Evolutionary conservation across 768 basidiomycete genomes (phyloP), one percentile per base, ranked within the genome.

Genomic region (Omphalotus guepiniiformis): DNA sequence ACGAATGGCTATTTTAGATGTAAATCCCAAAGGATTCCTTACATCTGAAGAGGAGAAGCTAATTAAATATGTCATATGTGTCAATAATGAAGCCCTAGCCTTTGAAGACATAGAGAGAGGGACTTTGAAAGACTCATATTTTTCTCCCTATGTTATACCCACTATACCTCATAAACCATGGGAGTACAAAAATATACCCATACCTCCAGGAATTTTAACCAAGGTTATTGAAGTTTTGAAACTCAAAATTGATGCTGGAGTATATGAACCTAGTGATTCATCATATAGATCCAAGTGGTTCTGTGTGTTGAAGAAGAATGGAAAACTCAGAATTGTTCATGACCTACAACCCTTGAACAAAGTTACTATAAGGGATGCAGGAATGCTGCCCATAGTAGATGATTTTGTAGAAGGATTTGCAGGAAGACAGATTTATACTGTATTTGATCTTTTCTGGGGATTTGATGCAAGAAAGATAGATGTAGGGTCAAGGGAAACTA

Each of bases 11-110:
- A 23, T 1, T 0, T 53, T 65, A 50, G 35, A 57, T 3, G 48
- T 62, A 2, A 66, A 68, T 48, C 11, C 46, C 0, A 51, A 63
- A 18, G 51, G 49, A 0, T 73, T 72, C 47, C 56, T 74, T 0
- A 60, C 52, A 54, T 58, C 58, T 0, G 64, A 71, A 39, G 71
- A 75, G 51, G 56, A 63, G 13, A 62, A 62, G 16, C 50, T 72
- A 1, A 50, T 65, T 0, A 54, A 66, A 15, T 55, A 67, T 3
- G 39, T 73, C 3, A 46, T 73, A 8, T 42, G 25, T 3, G 29
- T 58, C 0, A 65, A 73, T n/a, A 58, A 72, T 32, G 11, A 50
- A 0, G 67, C 58, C 0, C 63, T 77, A 19, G 66, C 72, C 1
- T 67, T 61, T 46, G 38, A 53, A 19, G 60, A 67, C 30, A 37